These are phyloP conservation scores for Neurospora sublineolata DNA, from an alignment of 495 filamentous ascomycete genomes.

Conservation along the genomic window DNA sequence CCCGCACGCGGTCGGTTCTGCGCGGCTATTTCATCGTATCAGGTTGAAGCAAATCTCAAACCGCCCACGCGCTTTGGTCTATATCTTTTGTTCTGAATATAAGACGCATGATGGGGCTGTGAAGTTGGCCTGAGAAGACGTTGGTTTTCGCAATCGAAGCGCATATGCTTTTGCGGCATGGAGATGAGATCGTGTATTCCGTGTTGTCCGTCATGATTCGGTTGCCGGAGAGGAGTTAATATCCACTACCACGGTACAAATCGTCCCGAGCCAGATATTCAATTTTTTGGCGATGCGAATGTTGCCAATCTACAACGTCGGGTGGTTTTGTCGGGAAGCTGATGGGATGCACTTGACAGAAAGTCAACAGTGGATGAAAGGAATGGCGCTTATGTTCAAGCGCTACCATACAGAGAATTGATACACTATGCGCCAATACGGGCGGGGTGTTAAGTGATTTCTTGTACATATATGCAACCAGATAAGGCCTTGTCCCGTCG, in stretches of 20 bases:
- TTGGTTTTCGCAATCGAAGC: neutral
- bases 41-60: neutral
- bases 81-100: neutral
- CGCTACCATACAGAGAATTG: neutral
- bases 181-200: neutral
- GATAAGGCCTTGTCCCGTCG: neutral
- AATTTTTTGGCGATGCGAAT: neutral
- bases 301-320: neutral
- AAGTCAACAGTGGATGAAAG: neutral
- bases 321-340: neutral
- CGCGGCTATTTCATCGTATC: neutral
- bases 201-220: neutral
- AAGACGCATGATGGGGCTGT: neutral
- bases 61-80: neutral
- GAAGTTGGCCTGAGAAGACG: neutral
- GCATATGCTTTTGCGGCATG: neutral
- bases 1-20: neutral
- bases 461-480: neutral
- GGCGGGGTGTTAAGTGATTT: neutral
- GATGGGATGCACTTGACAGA: neutral
- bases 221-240: neutral
- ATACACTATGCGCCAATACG: neutral
- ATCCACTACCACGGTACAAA: neutral
- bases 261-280: neutral
- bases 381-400: neutral